Evolutionary conservation across 2,329 filamentous ascomycete species (phyloP), one percentile per base, ranked within the genome.

Genomic region (Stromatinia cepivora): DNA sequence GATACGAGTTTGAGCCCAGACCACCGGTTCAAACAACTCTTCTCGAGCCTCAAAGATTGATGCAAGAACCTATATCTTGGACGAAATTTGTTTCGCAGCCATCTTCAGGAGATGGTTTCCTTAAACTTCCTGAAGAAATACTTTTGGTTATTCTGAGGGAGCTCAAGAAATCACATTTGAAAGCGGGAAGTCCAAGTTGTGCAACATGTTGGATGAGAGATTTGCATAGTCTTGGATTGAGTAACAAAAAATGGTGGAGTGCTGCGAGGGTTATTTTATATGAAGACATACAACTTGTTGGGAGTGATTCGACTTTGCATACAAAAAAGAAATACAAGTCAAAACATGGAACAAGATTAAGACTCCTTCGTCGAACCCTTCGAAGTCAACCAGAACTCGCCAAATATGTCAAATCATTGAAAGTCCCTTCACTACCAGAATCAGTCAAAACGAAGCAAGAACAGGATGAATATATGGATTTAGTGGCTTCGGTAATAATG

Each of bases 161-260:
- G 67, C 78, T 90, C 25, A 85, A 82, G 75, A 79, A 81, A 50
- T 76, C 82, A 20, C 88, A 90, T 75, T 75, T 88, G 17, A 78
- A 77, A 9, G 75, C 78, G 20, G 79, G 79, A 3, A 85, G 82
- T 72, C 78, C 79, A 46, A 88, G 86, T 77, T 90, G 88, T 75
- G 83, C 86, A 22, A 89, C 88, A 25, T 90, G 88, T 77, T 88
- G 86, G 85, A 88, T 88, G 85, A 82, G 88, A 62, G 87, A 90
- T 73, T 78, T 84, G 42, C 85, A 83, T 72, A 83, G 82, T 54
- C 76, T 88, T 53, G 81, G 83, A 15, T 69, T 86, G 15, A 80
- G 82, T 50, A 84, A 83, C 22, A 82, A 81, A 71, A 87, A 84
- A 73, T 84, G 85, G 79, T 80, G 83, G 73, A 82, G 82, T 72